Evolutionary conservation across 1,139 yeast genomes (phyloP), one percentile per base, ranked within the genome.

Genomic region (Candida freyschussii): DNA sequence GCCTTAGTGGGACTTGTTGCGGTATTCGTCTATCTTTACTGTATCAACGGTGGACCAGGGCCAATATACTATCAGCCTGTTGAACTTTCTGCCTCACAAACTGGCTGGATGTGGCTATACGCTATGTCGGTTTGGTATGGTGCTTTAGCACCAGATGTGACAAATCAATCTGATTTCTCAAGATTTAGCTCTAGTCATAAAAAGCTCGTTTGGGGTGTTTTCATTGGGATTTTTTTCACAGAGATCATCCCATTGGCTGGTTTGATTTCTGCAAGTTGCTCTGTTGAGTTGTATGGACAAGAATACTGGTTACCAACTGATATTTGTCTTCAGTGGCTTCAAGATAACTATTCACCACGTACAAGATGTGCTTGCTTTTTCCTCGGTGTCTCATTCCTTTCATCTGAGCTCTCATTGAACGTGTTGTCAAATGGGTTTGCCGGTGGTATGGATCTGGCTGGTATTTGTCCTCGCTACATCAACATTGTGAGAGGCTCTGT

Each of bases 161-260:
- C 70, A 17, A 68, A 69, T 44, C 67, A 64, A 40, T 49, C 67
- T 24, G 74, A 69, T 44, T 68, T 54, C 41, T 55, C 72, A 5
- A 51, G 74, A 38, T 69, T 66, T 49, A 56, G 59, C 17, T 39
- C 42, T 13, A 36, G 48, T 16, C 41, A 40, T 21, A 46, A 39
- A 29, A 44, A 50, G 27, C 41, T 50, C 1, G 27, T 42, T 19
- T 16, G 36, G 34, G 57, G 62, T 39, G 37, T 51, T 23, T 29
- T 54, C 37, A 33, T 56, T 21, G 52, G 59, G 31, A 49, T 55
- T 29, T 48, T 50, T 34, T 36, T 57, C 13, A 44, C 57, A 15
- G 67, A 65, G 17, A 41, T 63, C n/a, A 54, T 63, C n/a, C 68
- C 69, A 5, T 36, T 59, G 9, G 57, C 62, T 39, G 69, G 67